Conservation (phyloP, 1,139 yeast genomes). For the Blastobotrys proliferans region DNA sequence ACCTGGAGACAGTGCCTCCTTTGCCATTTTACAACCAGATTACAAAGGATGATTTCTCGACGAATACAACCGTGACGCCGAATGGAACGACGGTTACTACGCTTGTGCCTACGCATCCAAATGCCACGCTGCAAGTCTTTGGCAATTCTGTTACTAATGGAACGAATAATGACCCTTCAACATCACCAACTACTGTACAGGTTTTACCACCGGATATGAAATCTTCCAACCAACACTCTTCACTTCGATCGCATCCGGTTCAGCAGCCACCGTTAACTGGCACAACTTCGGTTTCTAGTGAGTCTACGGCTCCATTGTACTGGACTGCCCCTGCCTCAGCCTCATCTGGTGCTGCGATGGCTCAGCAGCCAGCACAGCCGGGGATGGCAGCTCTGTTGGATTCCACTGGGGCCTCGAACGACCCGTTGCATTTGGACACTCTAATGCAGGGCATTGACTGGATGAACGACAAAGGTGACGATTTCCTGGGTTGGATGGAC, state of each 20-base stretch:
- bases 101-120: constrained; percentile 52
- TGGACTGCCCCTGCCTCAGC: no score
- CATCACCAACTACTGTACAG: no score
- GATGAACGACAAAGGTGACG: constrained; percentile 78
- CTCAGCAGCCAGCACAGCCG: constrained; percentile 3
- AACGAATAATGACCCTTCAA: background rate
- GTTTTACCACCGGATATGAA: no score
- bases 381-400: constrained; percentile 24
- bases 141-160: background rate
- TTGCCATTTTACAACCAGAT: constrained; percentile 91
- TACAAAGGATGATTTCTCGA: constrained; percentile 84
- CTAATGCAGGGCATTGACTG: constrained; percentile 79
- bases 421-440: constrained; percentile 34
- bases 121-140: constrained; percentile 11
- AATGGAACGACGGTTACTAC: constrained; percentile 91
- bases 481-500: constrained; percentile 95
- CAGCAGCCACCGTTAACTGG: no score
- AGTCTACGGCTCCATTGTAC: no score
- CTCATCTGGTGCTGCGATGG: background rate
- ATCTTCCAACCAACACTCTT: no score
- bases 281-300: no score
- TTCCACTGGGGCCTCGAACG: constrained; percentile 31
- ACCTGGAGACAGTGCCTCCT: constrained; percentile 45
- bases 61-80: constrained; percentile 82
- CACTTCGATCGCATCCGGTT: no score